These are phyloP conservation scores for Tuber magnatum DNA, from an alignment of 495 filamentous ascomycete species.

Conservation along the genomic window DNA sequence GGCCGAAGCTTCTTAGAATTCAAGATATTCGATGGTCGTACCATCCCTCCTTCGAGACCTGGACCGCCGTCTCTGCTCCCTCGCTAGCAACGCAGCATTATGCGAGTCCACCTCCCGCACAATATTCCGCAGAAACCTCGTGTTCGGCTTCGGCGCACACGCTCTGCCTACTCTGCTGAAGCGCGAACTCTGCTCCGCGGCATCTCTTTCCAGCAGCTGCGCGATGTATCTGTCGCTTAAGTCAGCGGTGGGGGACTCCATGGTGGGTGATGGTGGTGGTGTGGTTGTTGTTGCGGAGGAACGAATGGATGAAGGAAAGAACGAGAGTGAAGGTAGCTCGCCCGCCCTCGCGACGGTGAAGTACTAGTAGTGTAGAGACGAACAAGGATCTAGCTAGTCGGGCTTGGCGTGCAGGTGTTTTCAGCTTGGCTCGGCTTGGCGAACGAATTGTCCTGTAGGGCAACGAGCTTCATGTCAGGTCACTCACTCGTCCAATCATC, in stretches of 20 bases:
- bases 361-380: no score
- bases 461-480: background rate
- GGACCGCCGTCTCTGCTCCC: conserved; percentile 33
- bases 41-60: conserved; percentile 3
- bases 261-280: conserved; percentile 17
- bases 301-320: background rate
- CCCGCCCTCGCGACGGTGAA: background rate
- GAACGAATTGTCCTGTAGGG: background rate
- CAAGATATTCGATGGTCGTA: background rate
- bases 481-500: background rate
- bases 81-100: conserved; percentile 77
- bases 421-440: background rate
- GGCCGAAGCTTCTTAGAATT: background rate
- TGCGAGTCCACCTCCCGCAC: conserved; percentile 82
- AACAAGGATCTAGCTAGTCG: background rate
- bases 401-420: background rate
- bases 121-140: conserved; percentile 77
- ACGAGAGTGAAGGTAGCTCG: background rate
- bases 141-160: conserved; percentile 70
- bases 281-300: background rate
- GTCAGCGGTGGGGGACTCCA: conserved; percentile 17
- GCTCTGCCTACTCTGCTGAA: conserved; percentile 31
- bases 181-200: conserved; percentile 57
- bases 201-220: conserved; percentile 64
- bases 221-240: conserved; percentile 70